A percentile compares a stretch with the other conserved stretches of the same genome.
phyloP scores from a whole-genome alignment of 2,329 filamentous ascomycete species.

The Colletotrichum lini region DNA sequence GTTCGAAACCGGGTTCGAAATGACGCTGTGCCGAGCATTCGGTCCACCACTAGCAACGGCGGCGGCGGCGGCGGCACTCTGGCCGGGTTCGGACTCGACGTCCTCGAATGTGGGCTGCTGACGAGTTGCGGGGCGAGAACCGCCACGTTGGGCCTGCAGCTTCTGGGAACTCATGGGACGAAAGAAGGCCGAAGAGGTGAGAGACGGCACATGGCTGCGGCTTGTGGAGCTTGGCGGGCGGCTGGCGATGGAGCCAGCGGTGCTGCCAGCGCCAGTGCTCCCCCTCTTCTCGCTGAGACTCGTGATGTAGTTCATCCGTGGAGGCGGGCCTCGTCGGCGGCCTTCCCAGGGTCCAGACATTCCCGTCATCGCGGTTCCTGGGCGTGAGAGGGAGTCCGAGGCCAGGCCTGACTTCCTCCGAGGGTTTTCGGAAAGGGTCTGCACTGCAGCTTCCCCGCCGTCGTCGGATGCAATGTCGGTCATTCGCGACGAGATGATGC shows the following conservation, averaged over 20 bases:
- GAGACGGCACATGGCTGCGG: constrained; percentile 88
- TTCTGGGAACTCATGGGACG: constrained; percentile 97
- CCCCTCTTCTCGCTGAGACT: constrained; percentile 61
- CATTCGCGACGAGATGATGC: constrained; percentile 80
- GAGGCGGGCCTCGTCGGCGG: constrained; percentile 62
- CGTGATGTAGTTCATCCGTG: constrained; percentile 65
- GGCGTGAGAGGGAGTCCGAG: constrained; percentile 64
- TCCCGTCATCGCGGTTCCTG: constrained; percentile 68
- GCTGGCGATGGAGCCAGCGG: constrained; percentile 54
- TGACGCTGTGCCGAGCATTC: constrained; percentile 69
- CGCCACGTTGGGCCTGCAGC: constrained; percentile 88
- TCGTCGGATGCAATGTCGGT: constrained; percentile 75
- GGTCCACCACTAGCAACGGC: constrained; percentile 57
- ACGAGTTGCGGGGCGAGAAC: constrained; percentile 60
- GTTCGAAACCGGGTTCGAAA: constrained; percentile 61
- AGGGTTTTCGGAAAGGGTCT: constrained; percentile 49
- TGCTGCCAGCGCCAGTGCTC: constrained; percentile 55
- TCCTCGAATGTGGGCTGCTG: constrained; percentile 45
- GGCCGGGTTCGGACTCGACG: constrained; percentile 55
- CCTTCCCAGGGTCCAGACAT: constrained; percentile 46
- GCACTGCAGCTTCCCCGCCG: constrained; percentile 59
- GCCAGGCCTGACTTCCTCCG: constrained; percentile 45
- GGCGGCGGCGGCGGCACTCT: constrained; percentile 49
- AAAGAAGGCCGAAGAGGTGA: constrained; percentile 93
- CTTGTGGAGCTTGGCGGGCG: constrained; percentile 73